Percentiles rank a stretch among this genome's conserved stretches.
Conservation (phyloP, 331 rosid species). For the Erythrophleum ivorense region DNA sequence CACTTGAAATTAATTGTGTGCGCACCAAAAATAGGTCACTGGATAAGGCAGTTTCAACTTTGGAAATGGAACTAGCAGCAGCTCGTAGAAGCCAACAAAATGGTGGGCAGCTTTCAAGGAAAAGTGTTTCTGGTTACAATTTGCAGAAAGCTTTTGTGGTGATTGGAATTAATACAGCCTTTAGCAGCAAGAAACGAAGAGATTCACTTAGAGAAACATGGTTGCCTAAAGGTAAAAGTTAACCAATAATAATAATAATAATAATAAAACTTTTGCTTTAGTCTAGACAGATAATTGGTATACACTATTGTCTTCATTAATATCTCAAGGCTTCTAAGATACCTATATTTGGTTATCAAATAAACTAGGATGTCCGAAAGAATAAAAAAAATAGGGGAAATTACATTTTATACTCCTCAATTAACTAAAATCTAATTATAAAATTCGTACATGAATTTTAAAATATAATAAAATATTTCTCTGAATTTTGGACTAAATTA, state of each 20-base stretch:
- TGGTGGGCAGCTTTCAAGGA: constrained; percentile 23
- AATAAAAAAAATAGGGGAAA: too few species aligned
- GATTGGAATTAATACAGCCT: constrained; percentile 88
- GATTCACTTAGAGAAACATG: constrained; percentile 81
- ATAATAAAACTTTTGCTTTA: too few species aligned
- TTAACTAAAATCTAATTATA: too few species aligned
- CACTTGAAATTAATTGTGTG: neutral
- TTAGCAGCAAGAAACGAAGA: constrained; percentile 82
- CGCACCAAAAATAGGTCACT: constrained; percentile 53
- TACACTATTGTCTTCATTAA: too few species aligned
- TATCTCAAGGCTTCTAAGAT: too few species aligned
- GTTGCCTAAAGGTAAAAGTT: constrained; percentile 71
- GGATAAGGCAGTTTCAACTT: constrained; percentile 69
- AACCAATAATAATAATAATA: neutral
- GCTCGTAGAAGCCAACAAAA: constrained; percentile 43
- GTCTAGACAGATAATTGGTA: too few species aligned
- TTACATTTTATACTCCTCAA: too few species aligned
- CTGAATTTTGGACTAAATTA: too few species aligned
- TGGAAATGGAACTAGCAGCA: constrained; percentile 79
- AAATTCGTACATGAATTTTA: too few species aligned
- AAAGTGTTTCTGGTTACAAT: constrained; percentile 32
- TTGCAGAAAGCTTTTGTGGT: constrained; percentile 79
- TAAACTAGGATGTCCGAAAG: too few species aligned
- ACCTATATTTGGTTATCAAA: too few species aligned
- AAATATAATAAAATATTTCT: too few species aligned